Conservation (phyloP, 2,329 filamentous ascomycete species). For the Colletotrichum shisoi region DNA sequence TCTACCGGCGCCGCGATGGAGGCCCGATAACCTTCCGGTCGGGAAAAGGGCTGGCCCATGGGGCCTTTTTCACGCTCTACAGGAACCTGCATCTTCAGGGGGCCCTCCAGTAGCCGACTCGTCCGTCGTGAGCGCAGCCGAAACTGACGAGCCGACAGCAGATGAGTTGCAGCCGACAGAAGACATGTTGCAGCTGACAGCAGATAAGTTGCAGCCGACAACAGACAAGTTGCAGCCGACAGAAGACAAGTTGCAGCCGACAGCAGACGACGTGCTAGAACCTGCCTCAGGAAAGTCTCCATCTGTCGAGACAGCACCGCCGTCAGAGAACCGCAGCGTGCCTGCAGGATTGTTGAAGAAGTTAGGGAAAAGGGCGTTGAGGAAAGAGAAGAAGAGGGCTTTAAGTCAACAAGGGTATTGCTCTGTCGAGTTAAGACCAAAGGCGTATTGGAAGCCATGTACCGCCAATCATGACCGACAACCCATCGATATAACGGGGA, state of each 20-base stretch:
- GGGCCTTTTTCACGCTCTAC: neutral
- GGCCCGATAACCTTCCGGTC: neutral
- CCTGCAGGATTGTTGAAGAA: neutral
- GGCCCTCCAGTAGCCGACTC: neutral
- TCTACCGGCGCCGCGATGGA: constrained; percentile 1
- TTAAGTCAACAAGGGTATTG: neutral
- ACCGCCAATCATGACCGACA: neutral
- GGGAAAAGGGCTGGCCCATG: neutral
- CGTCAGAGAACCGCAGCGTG: no score
- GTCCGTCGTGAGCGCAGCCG: neutral
- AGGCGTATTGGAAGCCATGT: neutral
- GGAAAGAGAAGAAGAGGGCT: neutral
- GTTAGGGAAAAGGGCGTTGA: no score
- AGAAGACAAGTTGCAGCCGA: neutral
- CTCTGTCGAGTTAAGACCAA: neutral
- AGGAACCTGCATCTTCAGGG: neutral
- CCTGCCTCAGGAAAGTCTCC: no score
- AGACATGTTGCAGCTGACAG: no score
- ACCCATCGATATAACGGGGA: neutral
- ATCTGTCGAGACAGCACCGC: neutral
- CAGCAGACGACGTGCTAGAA: no score
- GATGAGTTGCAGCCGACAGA: no score
- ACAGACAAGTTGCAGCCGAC: no score
- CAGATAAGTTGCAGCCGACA: no score
- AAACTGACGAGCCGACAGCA: neutral